Percentiles rank a stretch among this genome's conserved stretches.
phyloP scores from a whole-genome alignment of 164 flowering plant species.

The Nymphaea colorata region DNA sequence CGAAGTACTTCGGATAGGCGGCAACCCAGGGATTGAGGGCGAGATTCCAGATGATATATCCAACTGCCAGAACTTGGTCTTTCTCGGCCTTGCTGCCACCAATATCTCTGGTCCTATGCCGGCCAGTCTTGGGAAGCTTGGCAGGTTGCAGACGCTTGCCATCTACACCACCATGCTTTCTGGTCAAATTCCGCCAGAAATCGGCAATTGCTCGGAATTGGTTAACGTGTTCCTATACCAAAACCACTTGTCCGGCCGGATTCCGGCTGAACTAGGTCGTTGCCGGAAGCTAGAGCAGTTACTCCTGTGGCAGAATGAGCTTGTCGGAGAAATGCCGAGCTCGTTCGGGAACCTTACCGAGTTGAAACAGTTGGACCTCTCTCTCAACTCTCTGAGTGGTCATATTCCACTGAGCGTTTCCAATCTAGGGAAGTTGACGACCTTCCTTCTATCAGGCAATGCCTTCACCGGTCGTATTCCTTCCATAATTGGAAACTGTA shows the following conservation, averaged over 20 bases:
- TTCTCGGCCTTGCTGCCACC: constrained; percentile 53
- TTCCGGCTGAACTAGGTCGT: constrained; percentile 31
- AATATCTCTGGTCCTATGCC: constrained; percentile 52
- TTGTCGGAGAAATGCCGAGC: constrained; percentile 32
- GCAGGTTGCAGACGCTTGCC: constrained; percentile 36
- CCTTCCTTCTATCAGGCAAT: constrained; percentile 36
- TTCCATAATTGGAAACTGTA: constrained; percentile 24
- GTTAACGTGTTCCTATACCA: constrained; percentile 37
- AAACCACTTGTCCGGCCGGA: constrained; percentile 32
- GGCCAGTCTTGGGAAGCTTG: constrained; percentile 26
- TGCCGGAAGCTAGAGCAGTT: constrained; percentile 30
- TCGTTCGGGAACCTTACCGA: constrained; percentile 27
- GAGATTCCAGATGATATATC: constrained; percentile 42
- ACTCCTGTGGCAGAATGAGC: constrained; percentile 42
- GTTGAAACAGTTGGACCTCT: constrained; percentile 37
- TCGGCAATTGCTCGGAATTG: constrained; percentile 36
- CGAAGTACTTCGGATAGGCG: constrained; percentile 47
- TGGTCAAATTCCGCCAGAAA: constrained; percentile 41
- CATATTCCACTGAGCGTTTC: constrained; percentile 26
- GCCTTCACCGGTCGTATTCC: constrained; percentile 37
- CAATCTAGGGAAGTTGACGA: constrained; percentile 26
- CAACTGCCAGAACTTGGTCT: constrained; percentile 23
- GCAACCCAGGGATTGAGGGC: constrained; percentile 35
- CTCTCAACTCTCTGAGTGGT: constrained; percentile 39
- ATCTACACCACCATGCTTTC: constrained; percentile 42